phyloP scores from a whole-genome alignment of 371 early-diverging fungal genomes.

The Blastocladiella emersonii region DNA sequence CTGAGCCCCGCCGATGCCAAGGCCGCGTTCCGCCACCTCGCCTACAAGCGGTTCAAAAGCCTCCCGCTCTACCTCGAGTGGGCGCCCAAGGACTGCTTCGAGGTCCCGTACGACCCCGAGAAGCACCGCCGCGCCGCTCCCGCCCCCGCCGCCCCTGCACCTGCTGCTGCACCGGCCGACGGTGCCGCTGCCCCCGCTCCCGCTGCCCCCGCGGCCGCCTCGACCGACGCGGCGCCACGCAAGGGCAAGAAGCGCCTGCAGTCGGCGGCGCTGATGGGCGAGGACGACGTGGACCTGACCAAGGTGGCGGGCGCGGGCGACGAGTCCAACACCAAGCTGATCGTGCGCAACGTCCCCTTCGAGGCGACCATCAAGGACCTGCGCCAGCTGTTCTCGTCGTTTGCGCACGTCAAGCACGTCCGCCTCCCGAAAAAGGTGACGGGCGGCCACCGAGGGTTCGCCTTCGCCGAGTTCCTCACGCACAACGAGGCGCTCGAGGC shows the following conservation, averaged over 20 bases:
- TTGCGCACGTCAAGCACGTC: conserved; percentile 86
- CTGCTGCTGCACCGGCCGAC: conserved; percentile 24
- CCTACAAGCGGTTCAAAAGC: conserved; percentile 80
- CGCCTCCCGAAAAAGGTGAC: conserved; percentile 91
- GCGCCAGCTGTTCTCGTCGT: conserved; percentile 77
- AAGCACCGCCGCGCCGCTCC: conserved; percentile 13
- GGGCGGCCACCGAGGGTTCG: conserved; percentile 95
- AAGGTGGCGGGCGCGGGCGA: conserved; percentile 33
- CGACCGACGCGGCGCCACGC: conserved; percentile 47
- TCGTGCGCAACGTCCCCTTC: conserved; percentile 97
- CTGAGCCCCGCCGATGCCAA: conserved; percentile 77
- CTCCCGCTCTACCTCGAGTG: conserved; percentile 85
- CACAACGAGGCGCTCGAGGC: conserved; percentile 85
- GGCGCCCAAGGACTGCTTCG: conserved; percentile 77
- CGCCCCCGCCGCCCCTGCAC: conserved; percentile 13
- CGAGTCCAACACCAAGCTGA: conserved; percentile 56
- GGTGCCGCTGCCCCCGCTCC: too few species aligned
- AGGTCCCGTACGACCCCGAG: conserved; percentile 35
- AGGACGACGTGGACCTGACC: not conserved
- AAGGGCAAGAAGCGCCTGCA: conserved; percentile 60
- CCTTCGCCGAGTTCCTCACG: conserved; percentile 91
- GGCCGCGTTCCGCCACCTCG: conserved; percentile 71
- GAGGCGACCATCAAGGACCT: conserved; percentile 95
- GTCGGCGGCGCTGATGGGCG: not conserved
- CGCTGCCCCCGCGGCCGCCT: conserved; percentile 22